Evolutionary conservation across 2,329 filamentous ascomycete species (phyloP).

Genomic region (Ophiognomonia clavigignenti-juglandacearum): DNA sequence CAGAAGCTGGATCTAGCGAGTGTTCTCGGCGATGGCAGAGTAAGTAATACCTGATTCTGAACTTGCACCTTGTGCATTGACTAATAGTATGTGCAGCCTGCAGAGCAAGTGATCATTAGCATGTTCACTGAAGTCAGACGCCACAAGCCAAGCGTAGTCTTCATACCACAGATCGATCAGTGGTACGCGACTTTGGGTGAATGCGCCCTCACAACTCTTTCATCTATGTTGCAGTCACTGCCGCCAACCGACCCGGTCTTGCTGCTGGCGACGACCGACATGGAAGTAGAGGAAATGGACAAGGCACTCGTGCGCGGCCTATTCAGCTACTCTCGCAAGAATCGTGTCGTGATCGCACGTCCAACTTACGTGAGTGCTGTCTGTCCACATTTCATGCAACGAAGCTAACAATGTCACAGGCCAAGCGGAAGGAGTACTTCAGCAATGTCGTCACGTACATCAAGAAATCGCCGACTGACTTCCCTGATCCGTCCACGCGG

Average conservation of each 20-base stretch:
- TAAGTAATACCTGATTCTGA: constrained; percentile 34
- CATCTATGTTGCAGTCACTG: constrained; percentile 74
- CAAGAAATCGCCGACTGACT: constrained; percentile 73
- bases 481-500: constrained; percentile 79
- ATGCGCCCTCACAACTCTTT: constrained; percentile 75
- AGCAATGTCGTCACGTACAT: constrained; percentile 68
- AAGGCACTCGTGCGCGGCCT: constrained; percentile 65
- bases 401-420: constrained; percentile 27
- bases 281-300: constrained; percentile 56
- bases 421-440: constrained; percentile 76
- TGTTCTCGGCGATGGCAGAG: constrained; percentile 76
- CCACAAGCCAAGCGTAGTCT: constrained; percentile 94
- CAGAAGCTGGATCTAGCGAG: constrained; percentile 91
- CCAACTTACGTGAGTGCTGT: constrained; percentile 55
- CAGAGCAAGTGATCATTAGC: constrained; percentile 85
- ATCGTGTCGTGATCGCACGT: constrained; percentile 63
- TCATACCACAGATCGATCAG: constrained; percentile 81
- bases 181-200: constrained; percentile 68
- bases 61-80: constrained; percentile 1
- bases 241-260: constrained; percentile 88
- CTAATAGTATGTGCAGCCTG: constrained; percentile 43
- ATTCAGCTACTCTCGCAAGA: constrained; percentile 81
- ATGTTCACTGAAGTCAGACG: constrained; percentile 89
- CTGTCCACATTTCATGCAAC: neutral
- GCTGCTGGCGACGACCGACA: constrained; percentile 79